phyloP scores from a whole-genome alignment of 1,139 yeast genomes.

The Ogataea hybrid region DNA sequence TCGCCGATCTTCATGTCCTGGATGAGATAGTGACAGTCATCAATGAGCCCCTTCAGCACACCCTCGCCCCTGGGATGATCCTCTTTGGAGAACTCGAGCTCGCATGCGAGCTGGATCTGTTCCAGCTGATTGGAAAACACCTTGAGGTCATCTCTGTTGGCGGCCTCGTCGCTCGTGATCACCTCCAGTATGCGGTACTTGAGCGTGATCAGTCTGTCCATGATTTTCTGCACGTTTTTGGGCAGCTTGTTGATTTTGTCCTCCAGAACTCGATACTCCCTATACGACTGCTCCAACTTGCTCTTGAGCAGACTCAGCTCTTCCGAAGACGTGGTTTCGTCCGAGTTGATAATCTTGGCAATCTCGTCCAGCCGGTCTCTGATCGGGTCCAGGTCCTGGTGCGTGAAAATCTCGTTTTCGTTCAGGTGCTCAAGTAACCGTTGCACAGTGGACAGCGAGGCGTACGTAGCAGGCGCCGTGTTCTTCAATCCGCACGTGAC shows the following conservation, averaged over 20 bases:
- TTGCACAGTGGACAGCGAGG: constrained; percentile 81
- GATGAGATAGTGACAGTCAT: constrained; percentile 76
- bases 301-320: constrained; percentile 57
- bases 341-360: constrained; percentile 51
- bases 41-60: constrained; percentile 68
- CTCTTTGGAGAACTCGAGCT: constrained; percentile 32
- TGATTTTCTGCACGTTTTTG: constrained; percentile 47
- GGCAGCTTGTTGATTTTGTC: constrained; percentile 52
- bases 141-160: constrained; percentile 11
- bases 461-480: constrained; percentile 91
- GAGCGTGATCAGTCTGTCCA: constrained; percentile 51
- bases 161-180: constrained; percentile 23
- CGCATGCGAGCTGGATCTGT: constrained; percentile 24
- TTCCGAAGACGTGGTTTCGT: constrained; percentile 34
- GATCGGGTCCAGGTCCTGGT: constrained; percentile 78
- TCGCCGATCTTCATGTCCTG: constrained; percentile 63
- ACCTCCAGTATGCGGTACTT: constrained; percentile 34
- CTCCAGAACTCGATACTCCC: constrained; percentile 52
- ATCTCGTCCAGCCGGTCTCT: constrained; percentile 69
- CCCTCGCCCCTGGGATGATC: constrained; percentile 50
- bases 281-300: constrained; percentile 57
- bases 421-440: constrained; percentile 76
- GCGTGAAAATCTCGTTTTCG: constrained; percentile 79
- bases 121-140: constrained; percentile 19
- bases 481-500: constrained; percentile 88